These are phyloP conservation scores for Lachancea thermotolerans DNA, from an alignment of 805 yeast genomes.

Conservation along the genomic window DNA sequence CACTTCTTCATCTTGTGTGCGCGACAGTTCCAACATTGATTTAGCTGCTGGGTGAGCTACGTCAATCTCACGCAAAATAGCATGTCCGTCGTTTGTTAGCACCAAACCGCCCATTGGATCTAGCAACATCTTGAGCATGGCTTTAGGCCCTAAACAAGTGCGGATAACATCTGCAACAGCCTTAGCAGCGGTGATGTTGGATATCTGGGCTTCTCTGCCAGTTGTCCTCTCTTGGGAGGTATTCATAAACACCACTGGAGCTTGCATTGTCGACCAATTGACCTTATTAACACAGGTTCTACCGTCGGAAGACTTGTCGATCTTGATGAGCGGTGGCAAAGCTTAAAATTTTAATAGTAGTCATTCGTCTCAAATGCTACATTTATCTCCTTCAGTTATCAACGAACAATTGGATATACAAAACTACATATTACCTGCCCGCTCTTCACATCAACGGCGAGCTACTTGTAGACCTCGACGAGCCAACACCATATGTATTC, in stretches of 20 bases:
- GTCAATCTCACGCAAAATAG: slow-evolving; percentile 93
- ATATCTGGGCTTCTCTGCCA: slow-evolving; percentile 94
- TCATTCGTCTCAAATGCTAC: not conserved
- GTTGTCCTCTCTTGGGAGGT: slow-evolving; percentile 88
- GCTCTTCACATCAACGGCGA: slow-evolving; percentile 3
- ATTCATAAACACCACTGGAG: slow-evolving; percentile 79
- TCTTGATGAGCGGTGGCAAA: not conserved
- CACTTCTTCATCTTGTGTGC: slow-evolving; percentile 98
- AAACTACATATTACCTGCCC: too few species aligned
- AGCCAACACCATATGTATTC: not conserved
- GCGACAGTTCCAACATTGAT: slow-evolving; percentile 91
- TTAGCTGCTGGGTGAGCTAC: slow-evolving; percentile 99
- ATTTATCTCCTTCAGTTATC: too few species aligned
- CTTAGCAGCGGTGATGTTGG: slow-evolving; percentile 98
- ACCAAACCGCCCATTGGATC: slow-evolving; percentile 96
- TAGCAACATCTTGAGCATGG: slow-evolving; percentile 94
- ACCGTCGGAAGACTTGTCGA: not conserved
- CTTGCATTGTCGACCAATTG: slow-evolving; percentile 47
- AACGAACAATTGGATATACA: too few species aligned
- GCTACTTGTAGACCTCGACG: slow-evolving; percentile 4
- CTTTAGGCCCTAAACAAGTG: slow-evolving; percentile 98
- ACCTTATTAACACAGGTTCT: not conserved
- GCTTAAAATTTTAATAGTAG: not conserved
- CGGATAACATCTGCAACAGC: slow-evolving; percentile 97
- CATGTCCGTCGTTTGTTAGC: slow-evolving; percentile 97